Evolutionary conservation across 140 eudicot genomes (phyloP).

Genomic region (Oenanthe javanica): DNA sequence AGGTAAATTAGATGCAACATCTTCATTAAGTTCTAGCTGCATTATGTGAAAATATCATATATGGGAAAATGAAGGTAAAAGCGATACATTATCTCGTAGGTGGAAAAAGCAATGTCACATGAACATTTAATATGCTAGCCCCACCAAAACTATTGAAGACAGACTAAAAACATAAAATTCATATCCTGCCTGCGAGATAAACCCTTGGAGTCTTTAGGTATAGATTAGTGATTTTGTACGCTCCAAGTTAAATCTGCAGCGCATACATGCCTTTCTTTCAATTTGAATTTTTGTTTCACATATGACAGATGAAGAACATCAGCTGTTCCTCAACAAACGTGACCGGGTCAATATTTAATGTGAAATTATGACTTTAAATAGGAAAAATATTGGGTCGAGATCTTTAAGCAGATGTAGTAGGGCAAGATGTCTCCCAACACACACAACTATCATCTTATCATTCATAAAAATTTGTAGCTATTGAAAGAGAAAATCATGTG

Average conservation of each 20-base stretch:
- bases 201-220: not conserved
- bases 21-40: not conserved
- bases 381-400: no score
- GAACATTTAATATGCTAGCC: not conserved
- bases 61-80: not conserved
- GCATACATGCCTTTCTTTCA: not conserved
- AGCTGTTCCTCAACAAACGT: not conserved
- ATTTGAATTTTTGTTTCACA: no score
- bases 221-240: no score
- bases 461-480: not conserved
- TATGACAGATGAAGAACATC: not conserved
- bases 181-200: no score
- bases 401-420: not conserved
- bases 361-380: no score
- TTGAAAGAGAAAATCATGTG: not conserved
- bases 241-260: not conserved
- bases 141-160: not conserved
- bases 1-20: not conserved
- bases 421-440: not conserved
- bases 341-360: not conserved
- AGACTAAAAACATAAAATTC: not conserved
- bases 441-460: not conserved
- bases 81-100: not conserved
- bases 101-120: not conserved
- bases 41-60: no score